These are phyloP conservation scores for Geum urbanum DNA, from an alignment of 306 rosid genomes.

Conservation along the genomic window DNA sequence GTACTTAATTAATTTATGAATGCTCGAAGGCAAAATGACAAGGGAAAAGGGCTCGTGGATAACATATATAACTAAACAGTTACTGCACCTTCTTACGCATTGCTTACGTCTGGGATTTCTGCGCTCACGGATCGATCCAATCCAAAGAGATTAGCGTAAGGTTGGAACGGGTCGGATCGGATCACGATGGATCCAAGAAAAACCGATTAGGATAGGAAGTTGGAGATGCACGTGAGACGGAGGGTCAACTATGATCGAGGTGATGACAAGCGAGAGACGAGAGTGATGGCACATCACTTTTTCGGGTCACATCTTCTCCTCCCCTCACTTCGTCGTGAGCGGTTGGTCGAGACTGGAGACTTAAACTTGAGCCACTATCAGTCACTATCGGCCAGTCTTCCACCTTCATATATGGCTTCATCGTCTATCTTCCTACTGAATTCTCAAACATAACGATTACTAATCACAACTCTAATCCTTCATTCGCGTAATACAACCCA, in stretches of 20 bases:
- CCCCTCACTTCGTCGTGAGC: neutral
- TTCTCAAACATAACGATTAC: too few species aligned
- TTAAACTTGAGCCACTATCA: neutral
- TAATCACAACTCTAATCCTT: too few species aligned
- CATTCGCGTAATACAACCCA: too few species aligned
- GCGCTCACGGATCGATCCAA: too few species aligned
- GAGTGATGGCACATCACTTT: slow-evolving; percentile 33
- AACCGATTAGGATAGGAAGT: neutral
- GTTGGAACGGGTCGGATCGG: neutral
- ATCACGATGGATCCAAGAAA: neutral
- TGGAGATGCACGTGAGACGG: slow-evolving; percentile 46
- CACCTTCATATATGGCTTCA: too few species aligned
- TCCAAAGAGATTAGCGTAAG: too few species aligned
- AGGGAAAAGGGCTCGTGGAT: neutral
- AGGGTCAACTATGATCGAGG: slow-evolving; percentile 44
- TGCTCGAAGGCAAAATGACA: neutral
- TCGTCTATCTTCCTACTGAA: too few species aligned
- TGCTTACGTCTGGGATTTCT: neutral
- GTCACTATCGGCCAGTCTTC: neutral
- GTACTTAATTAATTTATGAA: neutral
- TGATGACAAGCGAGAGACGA: slow-evolving; percentile 21
- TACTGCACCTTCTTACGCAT: neutral
- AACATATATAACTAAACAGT: neutral
- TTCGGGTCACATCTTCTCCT: slow-evolving; percentile 22
- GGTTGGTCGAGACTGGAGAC: too few species aligned